Evolutionary conservation across 371 early-diverging fungal genomes (phyloP), one percentile per base, ranked within the genome.

Genomic region (Mucor irregularis): DNA sequence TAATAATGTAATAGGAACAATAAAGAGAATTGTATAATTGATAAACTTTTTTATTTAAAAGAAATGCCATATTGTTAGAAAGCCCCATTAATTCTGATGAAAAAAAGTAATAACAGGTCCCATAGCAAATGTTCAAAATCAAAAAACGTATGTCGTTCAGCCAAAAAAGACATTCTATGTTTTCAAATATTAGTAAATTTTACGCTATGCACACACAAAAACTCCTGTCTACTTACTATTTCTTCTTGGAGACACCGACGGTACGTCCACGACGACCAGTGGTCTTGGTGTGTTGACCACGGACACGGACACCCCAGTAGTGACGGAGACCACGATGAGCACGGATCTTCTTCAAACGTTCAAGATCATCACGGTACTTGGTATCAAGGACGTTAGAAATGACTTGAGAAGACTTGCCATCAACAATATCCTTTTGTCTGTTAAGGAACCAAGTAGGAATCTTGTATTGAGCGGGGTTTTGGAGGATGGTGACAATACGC

Each of bases 361-460:
- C 96, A 56, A 97, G 82, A 79, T 97, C 97, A 80, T 96, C 96
- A 92, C 97, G 96, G 77, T 93, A 83, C 81, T 89, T 89, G 86
- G 86, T 92, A 81, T 97, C 99, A 46, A 99, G 83, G 61, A 83
- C 88, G 88, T 97, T 98, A 61, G 97, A 90, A 59, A 99, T 83
- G 49, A 94, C 77, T 84, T 99, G 99, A 56, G 88, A 78, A 86
- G 86, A 90, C 76, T 90, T 91, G 71, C 99, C 99, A 71, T 93
- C 94, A 71, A 87, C 82, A 69, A 90, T 83, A 86, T 99, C 98
- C 88, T 94, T 99, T 81, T 97, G 97, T 74, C 96, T 87, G 91
- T 99, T 99, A 44, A 97, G 90, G 89, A 98, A 94, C 94, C 96
- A 98, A 73, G 86, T 83, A 60, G 99, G 99, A 76, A 99, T 96